Percentiles rank a stretch among this genome's conserved stretches.
Conservation (phyloP, 768 basidiomycete species). For the Psilocybe azurescens region DNA sequence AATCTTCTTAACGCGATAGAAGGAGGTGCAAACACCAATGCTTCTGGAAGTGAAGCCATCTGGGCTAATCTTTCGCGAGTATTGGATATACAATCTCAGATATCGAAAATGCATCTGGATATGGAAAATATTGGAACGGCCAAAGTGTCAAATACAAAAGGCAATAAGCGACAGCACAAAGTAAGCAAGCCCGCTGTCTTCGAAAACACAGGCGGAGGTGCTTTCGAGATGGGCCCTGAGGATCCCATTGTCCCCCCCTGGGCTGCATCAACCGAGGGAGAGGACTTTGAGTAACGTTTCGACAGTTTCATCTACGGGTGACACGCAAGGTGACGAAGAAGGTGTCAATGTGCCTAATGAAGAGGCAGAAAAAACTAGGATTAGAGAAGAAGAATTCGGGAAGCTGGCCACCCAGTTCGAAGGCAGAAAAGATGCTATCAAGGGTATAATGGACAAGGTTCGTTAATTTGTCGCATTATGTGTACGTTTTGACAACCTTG, state of each 20-base stretch:
- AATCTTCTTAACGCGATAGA: constrained; percentile 18
- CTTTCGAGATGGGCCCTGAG: constrained; percentile 10
- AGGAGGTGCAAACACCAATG: constrained; percentile 10
- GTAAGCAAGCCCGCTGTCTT: constrained; percentile 8
- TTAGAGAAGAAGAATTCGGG: constrained; percentile 71
- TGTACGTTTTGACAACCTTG: constrained; percentile 1
- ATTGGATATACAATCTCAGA: constrained; percentile 73
- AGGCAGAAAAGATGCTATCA: constrained; percentile 70
- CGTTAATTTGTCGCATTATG: constrained; percentile 5
- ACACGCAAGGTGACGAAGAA: constrained; percentile 49
- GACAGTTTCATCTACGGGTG: constrained; percentile 30
- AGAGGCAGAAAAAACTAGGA: constrained; percentile 57
- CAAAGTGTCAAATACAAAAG: constrained; percentile 38
- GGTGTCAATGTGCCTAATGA: constrained; percentile 57
- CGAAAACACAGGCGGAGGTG: constrained; percentile 9
- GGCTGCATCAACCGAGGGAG: constrained; percentile 18
- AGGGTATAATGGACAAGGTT: constrained; percentile 78
- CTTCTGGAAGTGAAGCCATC: constrained; percentile 32
- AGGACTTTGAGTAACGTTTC: constrained; percentile 29
- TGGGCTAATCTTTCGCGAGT: constrained; percentile 75
- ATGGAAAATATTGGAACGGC: constrained; percentile 69
- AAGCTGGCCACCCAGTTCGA: constrained; percentile 71
- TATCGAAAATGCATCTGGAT: constrained; percentile 73
- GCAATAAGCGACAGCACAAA: constrained; percentile 37
- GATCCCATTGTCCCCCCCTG: constrained; percentile 22